Evolutionary conservation across 345 rosid species (phyloP), one percentile per base, ranked within the genome.

Genomic region (Corymbia maculata): DNA sequence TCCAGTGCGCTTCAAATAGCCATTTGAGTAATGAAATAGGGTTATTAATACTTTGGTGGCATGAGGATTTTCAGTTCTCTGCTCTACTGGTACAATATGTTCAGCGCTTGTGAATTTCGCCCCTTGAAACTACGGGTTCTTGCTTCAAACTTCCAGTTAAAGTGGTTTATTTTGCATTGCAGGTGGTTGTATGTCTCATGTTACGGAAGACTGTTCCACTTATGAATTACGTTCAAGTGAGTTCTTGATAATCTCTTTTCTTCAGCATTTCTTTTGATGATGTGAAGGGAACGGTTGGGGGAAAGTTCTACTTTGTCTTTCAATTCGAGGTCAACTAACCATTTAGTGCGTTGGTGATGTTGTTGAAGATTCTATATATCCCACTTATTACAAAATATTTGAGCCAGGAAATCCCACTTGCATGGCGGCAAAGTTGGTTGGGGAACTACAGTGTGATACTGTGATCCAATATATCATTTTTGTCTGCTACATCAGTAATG

Each of bases 131-230:
- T 42, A 75, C 24, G 0, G 8, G 84, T 75, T 68, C 49, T 75
- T 44, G 84, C 49, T 75, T 75, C 8, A 6, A 75, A 11, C 84
- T 42, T 42, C 28, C 28, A 42, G 84, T 75, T 19, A 42, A 75
- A 75, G 21, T 42, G 49, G 84, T 42, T 75, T 75, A 24, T 89
- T 53, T 90, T 92, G 49, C 70, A 36, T 88, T 92, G 85, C 91
- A 98, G 99, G 99, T 97, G 91, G 98, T 95, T 90, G 91, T 95
- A 86, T 98, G 99, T 94, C 96, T 98, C 80, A 95, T 97, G 99
- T 87, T 96, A 91, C 96, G 99, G 90, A 98, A 95, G 94, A 95
- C 98, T 28, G 94, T 97, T n/a, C 94, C 95, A 57, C 98, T 98
- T 86, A 95, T 97, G 97, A 95, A 93, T 89, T 98, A 97, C 88